Percentiles rank a stretch among this genome's conserved stretches.
Evolutionary conservation across 176 grass and related monocot genomes (phyloP).

Genomic region (Phragmites australis): DNA sequence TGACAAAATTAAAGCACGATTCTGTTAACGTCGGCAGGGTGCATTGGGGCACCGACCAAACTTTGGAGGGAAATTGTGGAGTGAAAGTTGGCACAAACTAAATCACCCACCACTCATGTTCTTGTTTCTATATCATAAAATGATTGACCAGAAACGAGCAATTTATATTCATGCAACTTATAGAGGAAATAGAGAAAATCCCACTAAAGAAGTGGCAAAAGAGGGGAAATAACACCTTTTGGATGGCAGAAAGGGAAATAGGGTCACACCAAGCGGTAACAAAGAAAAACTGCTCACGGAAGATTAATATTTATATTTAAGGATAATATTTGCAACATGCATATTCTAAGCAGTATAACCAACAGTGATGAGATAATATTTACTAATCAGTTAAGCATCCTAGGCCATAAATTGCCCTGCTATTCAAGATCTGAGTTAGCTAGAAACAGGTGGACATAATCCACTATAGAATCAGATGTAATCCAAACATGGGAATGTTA

Average conservation of each 20-base stretch:
- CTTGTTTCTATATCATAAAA: constrained; percentile 5
- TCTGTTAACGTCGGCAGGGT: background rate
- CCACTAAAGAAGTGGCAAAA: background rate
- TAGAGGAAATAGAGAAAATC: background rate
- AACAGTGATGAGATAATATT: background rate
- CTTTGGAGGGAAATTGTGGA: background rate
- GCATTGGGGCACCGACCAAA: background rate
- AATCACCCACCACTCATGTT: constrained; percentile 1
- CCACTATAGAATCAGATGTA: background rate
- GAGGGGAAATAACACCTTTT: background rate
- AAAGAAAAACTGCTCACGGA: background rate
- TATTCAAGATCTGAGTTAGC: background rate
- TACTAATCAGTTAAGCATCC: background rate
- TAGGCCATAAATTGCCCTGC: background rate
- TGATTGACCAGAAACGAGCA: background rate
- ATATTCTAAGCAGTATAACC: background rate
- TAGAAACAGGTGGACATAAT: background rate
- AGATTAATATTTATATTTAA: background rate
- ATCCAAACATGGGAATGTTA: background rate
- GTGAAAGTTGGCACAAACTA: background rate
- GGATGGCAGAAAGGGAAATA: background rate
- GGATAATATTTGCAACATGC: constrained; percentile 5
- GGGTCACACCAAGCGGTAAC: background rate
- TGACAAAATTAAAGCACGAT: background rate
- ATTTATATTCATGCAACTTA: background rate